A percentile compares a stretch with the other conserved stretches of the same genome.
phyloP scores from a whole-genome alignment of 805 yeast species.

The Candida morakotiae region DNA sequence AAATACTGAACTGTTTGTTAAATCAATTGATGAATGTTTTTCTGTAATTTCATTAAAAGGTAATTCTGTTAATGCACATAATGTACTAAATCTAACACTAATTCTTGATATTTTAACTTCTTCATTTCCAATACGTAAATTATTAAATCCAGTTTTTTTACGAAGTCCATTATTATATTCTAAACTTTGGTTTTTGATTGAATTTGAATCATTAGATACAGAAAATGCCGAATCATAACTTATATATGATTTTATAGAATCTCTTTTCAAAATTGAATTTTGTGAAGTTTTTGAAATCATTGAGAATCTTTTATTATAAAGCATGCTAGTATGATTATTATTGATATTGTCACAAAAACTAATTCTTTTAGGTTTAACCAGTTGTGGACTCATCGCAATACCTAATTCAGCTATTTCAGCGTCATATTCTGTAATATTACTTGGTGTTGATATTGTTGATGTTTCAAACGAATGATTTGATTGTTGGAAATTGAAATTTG shows the following conservation, averaged over 20 bases:
- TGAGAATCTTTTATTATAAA: slow-evolving; percentile 5
- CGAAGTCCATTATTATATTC: slow-evolving; percentile 21
- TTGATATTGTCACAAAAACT: slow-evolving; percentile 19
- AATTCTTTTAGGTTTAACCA: slow-evolving; percentile 21
- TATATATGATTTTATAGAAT: slow-evolving; percentile 47
- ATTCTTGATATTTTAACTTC: slow-evolving; percentile 13
- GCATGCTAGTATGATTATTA: not conserved
- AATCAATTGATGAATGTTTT: slow-evolving; percentile 17
- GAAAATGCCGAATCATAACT: slow-evolving; percentile 60
- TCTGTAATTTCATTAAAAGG: slow-evolving; percentile 25
- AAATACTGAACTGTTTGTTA: slow-evolving; percentile 31
- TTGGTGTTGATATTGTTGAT: slow-evolving; percentile 28
- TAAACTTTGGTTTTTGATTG: slow-evolving; percentile 10
- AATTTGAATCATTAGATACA: slow-evolving; percentile 16
- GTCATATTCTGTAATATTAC: slow-evolving; percentile 35
- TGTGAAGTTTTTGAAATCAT: slow-evolving; percentile 27
- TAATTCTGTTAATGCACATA: slow-evolving; percentile 36
- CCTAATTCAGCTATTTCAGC: slow-evolving; percentile 42
- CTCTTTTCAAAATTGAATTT: slow-evolving; percentile 28
- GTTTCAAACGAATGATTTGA: slow-evolving; percentile 8
- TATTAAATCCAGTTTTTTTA: slow-evolving; percentile 48
- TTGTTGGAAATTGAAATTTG: slow-evolving; percentile 3
- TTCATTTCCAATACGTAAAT: slow-evolving; percentile 37
- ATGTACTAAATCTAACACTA: slow-evolving; percentile 33
- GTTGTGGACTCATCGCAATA: slow-evolving; percentile 38